Percentiles rank a stretch among this genome's conserved stretches.
These are phyloP conservation scores for Neurospora tetraspora DNA, from an alignment of 495 filamentous ascomycete genomes.

Conservation along the genomic window DNA sequence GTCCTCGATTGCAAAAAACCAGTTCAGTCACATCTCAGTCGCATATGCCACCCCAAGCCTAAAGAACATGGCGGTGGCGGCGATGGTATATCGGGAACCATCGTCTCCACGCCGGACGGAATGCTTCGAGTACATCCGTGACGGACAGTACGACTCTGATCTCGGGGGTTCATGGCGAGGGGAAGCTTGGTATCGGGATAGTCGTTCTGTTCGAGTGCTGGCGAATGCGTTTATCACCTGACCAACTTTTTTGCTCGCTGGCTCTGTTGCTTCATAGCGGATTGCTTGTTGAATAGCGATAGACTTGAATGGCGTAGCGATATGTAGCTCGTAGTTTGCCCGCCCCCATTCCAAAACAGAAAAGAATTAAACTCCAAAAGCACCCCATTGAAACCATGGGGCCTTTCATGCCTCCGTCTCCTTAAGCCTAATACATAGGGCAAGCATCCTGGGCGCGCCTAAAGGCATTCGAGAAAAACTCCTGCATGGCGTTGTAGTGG, in stretches of 20 bases:
- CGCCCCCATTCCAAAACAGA: neutral
- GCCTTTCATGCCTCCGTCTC: neutral
- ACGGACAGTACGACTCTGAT: no score
- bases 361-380: neutral
- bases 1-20: no score
- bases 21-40: no score
- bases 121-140: no score
- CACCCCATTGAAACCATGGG: neutral
- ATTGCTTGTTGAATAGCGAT: neutral
- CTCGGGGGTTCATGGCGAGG: neutral
- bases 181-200: neutral
- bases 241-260: neutral
- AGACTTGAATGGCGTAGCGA: neutral
- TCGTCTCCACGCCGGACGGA: no score
- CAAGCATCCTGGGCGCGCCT: constrained; percentile 48
- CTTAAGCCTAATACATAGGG: constrained; percentile 27
- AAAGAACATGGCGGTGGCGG: no score
- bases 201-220: neutral
- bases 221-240: neutral
- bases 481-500: constrained; percentile 93
- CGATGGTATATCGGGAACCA: no score
- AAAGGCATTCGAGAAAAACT: constrained; percentile 86
- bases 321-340: neutral
- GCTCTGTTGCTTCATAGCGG: neutral
- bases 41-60: no score